phyloP scores from a whole-genome alignment of 768 basidiomycete genomes.

The Mycena amicta region DNA sequence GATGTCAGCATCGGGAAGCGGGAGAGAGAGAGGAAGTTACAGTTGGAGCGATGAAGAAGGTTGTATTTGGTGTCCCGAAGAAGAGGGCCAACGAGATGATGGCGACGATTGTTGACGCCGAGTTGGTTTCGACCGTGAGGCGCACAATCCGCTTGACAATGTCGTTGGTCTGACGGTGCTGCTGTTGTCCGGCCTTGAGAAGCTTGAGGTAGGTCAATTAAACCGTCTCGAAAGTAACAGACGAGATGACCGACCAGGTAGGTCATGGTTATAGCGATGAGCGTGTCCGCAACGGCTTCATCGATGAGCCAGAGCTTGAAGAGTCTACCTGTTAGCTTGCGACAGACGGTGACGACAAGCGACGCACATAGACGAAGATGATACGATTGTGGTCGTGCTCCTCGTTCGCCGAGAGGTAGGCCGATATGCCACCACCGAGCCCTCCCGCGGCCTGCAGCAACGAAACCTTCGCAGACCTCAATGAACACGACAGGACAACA shows the following conservation, averaged over 20 bases:
- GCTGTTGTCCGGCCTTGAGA: not conserved
- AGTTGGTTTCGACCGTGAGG: slow-evolving; percentile 9
- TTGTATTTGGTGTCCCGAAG: not conserved
- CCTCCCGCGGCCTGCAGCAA: slow-evolving; percentile 4
- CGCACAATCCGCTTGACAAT: not conserved
- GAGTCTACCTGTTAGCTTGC: not conserved
- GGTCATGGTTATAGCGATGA: slow-evolving; percentile 13
- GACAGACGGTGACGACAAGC: too few relatives aligned
- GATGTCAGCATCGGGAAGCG: not conserved
- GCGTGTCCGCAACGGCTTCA: not conserved
- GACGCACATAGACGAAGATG: not conserved
- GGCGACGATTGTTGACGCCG: not conserved
- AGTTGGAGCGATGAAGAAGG: not conserved
- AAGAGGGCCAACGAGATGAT: not conserved
- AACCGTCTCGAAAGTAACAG: not conserved
- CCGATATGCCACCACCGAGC: slow-evolving; percentile 2
- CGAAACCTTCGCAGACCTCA: not conserved
- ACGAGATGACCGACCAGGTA: not conserved
- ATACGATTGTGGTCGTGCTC: not conserved
- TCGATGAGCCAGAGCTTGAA: slow-evolving; percentile 5
- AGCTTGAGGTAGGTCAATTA: not conserved
- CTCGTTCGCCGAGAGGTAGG: not conserved
- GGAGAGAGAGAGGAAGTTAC: not conserved
- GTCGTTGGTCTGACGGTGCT: not conserved
- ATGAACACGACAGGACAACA: not conserved